Evolutionary conservation across 176 grass and related monocot species (phyloP).

Genomic region (sorghum (Sorghum bicolor)): DNA sequence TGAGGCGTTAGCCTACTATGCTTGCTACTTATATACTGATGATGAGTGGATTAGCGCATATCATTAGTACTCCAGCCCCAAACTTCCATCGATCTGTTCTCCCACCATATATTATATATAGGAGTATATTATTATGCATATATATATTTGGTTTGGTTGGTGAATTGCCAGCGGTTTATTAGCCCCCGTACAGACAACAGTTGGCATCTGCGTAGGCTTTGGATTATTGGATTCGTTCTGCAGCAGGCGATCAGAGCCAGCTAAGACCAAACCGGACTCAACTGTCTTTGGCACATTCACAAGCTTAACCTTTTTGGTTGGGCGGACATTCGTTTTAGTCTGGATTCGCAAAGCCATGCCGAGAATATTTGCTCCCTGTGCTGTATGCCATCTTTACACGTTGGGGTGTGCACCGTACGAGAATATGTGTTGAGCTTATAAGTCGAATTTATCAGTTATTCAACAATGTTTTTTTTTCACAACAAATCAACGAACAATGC

Average conservation of each 20-base stretch:
- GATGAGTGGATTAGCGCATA: neutral
- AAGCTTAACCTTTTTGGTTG: too few relatives aligned
- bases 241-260: neutral
- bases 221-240: neutral
- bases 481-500: too few relatives aligned
- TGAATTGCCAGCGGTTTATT: neutral
- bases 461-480: too few relatives aligned
- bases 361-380: too few relatives aligned
- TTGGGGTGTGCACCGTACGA: too few relatives aligned
- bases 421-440: too few relatives aligned
- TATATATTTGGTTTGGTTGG: neutral
- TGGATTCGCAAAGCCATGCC: too few relatives aligned
- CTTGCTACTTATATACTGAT: neutral
- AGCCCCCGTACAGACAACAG: conserved; percentile 8
- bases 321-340: too few relatives aligned
- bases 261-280: neutral
- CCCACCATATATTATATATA: neutral
- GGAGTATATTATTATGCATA: neutral
- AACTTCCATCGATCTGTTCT: neutral
- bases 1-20: neutral
- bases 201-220: neutral
- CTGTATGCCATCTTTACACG: too few relatives aligned
- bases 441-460: too few relatives aligned
- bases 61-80: neutral
- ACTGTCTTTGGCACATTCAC: neutral